Conservation (phyloP, 2,329 filamentous ascomycete genomes). For the Ophiostoma quercus region DNA sequence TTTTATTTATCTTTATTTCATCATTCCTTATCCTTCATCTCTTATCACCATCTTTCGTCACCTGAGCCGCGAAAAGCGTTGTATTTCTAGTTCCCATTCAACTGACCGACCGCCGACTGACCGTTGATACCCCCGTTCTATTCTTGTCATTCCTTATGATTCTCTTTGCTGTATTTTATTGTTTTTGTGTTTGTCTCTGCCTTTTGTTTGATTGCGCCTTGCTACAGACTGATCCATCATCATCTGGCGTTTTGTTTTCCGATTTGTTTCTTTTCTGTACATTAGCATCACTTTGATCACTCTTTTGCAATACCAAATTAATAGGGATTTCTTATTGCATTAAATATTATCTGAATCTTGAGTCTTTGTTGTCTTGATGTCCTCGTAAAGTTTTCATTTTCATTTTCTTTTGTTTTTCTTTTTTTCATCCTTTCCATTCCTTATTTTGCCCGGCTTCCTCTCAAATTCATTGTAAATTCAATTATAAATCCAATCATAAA, state of each 20-base stretch:
- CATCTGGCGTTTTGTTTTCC: not conserved
- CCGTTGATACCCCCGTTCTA: slow-evolving; percentile 16
- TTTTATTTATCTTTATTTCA: not conserved
- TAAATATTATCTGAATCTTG: not conserved
- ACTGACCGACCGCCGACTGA: slow-evolving; percentile 16
- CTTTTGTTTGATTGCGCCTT: not conserved
- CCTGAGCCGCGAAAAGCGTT: slow-evolving; percentile 11
- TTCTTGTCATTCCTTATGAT: not conserved
- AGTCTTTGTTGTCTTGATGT: not conserved
- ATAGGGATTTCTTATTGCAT: slow-evolving; percentile 6
- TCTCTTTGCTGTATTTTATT: not conserved
- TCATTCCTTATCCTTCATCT: not conserved
- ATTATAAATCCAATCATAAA: not conserved
- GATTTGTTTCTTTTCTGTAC: not conserved
- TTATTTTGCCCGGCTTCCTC: no score
- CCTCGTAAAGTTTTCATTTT: not conserved
- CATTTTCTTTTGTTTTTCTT: not conserved
- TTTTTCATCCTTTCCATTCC: not conserved
- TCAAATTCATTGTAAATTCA: not conserved
- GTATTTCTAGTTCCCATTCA: slow-evolving; percentile 9
- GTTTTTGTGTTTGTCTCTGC: not conserved
- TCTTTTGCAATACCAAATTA: not conserved
- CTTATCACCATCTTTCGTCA: not conserved
- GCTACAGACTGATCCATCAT: slow-evolving; percentile 6
- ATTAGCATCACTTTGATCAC: slow-evolving; percentile 1